Base-by-base conservation (phyloP, 176 grass and related monocot species). In the Zoysia pacifica region DNA sequence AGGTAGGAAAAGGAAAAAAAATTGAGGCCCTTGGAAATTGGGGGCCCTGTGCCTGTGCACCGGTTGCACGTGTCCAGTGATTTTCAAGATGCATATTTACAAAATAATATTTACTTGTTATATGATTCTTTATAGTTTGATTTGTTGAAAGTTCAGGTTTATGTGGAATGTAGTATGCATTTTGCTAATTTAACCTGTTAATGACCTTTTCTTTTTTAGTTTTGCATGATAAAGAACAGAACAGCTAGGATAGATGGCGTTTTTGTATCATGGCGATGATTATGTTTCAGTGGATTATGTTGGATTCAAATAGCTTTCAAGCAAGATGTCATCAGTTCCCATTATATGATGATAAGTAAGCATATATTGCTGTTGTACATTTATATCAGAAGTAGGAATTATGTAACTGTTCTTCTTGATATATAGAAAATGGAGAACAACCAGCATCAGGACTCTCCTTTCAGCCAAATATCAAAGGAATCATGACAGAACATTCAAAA, bases 401-500 rank as follows among this genome's bases (percentile, higher is more conserved):
- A 47, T 4, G 50, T 48, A 59, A 79, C 58, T 79, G 28, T n/a
- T 50, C 7, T 77, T 4, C 70, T 37, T 36, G 47, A 5, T 52
- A 1, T n/a, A n/a, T n/a, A n/a, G 3, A 14, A 67, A 62, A 53
- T 8, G 1, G 3, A 20, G 56, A 51, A 53, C 18, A 71, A 13
- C 15, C 12, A 71, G n/a, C 36, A 64, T n/a, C 13, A 63, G 60
- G 1, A 44, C 39, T 65, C 11, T 47, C 56, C 20, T 2, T 73
- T 58, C 10, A 41, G 49, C 41, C 47, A 72, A 40, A 72, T 48
- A 42, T 66, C 16, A 48, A 45, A 71, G 49, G 39, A 18, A 67
- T 44, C 76, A 54, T 79, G 76, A 67, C 1, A 28, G 62, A 53
- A 54, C 69, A 74, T 80, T 19, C 39, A 61, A 42, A 59, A 51